phyloP scores from a whole-genome alignment of 192 early-diverging fungal genomes.

The Polychytrium aggregatum region DNA sequence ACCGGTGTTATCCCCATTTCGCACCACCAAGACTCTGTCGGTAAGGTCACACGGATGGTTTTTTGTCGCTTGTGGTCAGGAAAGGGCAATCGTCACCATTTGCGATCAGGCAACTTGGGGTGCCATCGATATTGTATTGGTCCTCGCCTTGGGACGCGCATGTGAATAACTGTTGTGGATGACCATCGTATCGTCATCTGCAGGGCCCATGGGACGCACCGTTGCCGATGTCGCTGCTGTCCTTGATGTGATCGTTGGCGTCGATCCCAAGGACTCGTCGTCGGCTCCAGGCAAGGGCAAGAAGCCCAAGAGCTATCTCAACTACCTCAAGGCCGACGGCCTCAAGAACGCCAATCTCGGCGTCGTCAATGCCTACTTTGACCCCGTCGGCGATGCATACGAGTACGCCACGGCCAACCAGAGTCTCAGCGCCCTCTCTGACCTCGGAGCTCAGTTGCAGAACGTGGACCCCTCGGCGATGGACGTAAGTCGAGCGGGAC shows the following conservation, averaged over 20 bases:
- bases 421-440: not conserved
- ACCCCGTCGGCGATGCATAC: too few relatives aligned
- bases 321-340: not conserved
- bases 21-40: constrained; percentile 8
- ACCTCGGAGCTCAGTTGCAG: not conserved
- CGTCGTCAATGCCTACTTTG: not conserved
- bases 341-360: not conserved
- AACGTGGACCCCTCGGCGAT: constrained; percentile 1
- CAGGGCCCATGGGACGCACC: constrained; percentile 11
- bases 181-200: too few relatives aligned
- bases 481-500: too few relatives aligned
- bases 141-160: too few relatives aligned
- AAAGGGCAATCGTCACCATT: too few relatives aligned
- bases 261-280: constrained; percentile 6
- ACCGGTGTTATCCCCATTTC: constrained; percentile 13
- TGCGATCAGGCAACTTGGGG: too few relatives aligned
- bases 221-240: constrained; percentile 18
- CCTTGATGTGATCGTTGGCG: constrained; percentile 13
- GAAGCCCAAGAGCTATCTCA: not conserved
- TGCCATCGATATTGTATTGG: too few relatives aligned
- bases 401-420: not conserved
- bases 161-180: too few relatives aligned
- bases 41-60: too few relatives aligned
- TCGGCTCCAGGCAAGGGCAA: constrained; percentile 3
- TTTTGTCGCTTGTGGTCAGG: too few relatives aligned